Conservation (phyloP, 106 monocot species). For the Platanthera zijinensis region DNA sequence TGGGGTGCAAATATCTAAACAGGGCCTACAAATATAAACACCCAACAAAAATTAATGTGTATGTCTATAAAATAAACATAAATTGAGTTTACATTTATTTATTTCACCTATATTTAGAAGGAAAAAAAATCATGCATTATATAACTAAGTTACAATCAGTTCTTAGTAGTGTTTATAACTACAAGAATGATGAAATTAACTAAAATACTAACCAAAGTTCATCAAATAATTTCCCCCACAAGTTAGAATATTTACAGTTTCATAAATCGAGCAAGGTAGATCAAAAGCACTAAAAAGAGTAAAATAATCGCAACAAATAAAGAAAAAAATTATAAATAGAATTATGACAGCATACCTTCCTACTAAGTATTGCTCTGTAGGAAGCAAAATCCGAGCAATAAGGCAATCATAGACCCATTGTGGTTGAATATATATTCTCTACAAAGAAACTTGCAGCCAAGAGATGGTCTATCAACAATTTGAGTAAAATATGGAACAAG, state of each 20-base stretch:
- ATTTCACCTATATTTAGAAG: background rate
- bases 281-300: background rate
- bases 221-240: background rate
- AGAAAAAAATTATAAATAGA: background rate
- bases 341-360: constrained; percentile 57
- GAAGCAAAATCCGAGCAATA: constrained; percentile 73
- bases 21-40: too few species aligned
- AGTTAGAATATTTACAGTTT: background rate
- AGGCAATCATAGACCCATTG: constrained; percentile 97
- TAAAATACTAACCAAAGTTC: background rate
- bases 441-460: constrained; percentile 86
- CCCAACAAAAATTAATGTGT: background rate
- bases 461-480: constrained; percentile 93
- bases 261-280: background rate
- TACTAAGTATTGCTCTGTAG: constrained; percentile 69
- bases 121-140: background rate
- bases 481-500: constrained; percentile 13
- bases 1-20: too few species aligned
- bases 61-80: background rate
- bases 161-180: background rate
- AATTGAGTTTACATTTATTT: background rate
- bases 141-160: background rate
- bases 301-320: background rate
- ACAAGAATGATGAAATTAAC: background rate
- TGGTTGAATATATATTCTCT: constrained; percentile 91